Evolutionary conservation across 495 filamentous ascomycete genomes (phyloP), one percentile per base, ranked within the genome.

Genomic region (Viridothelium virens): DNA sequence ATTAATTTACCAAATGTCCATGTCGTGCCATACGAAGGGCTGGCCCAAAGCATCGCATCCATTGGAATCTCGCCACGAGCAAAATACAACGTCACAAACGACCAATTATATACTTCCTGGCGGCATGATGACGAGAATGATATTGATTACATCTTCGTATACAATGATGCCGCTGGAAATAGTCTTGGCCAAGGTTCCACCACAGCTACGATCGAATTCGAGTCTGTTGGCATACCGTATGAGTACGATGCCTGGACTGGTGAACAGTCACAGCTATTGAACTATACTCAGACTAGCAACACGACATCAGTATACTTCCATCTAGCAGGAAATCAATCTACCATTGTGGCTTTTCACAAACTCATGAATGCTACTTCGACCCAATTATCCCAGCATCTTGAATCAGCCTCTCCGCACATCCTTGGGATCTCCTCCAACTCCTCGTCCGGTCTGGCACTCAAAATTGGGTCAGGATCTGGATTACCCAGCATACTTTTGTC

Each of bases 141-240:
- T 0, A 66, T 68, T 7, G 73, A 78, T 9, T 77, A 80, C 61
- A 70, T 80, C 0, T 81, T 74, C 68, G 39, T 81, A 10, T 77
- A 77, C 69, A 79, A 78, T 62, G 74, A 79, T 41, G 66, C 47
- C n/a, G 53, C 18, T 3, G 48, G 61, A 25, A 2, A 39, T 66
- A 64, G 38, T 66, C 67, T 53, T 2, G 53, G 50, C 47, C 10
- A 65, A 48, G 66, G 66, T 5, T 65, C 68, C 12, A 74, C 73
- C 38, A 69, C 63, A 48, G 69, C 78, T 38, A 63, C 64, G 1
- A 67, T 81, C 4, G 59, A 56, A 5, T 73, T 79, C 53, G 44
- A 62, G 12, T 70, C 69, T 11, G 73, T 50, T 38, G 66, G 66
- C 36, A 38, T 61, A 6, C 70, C 70, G 37, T 70, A 68, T 41